phyloP scores from a whole-genome alignment of 768 basidiomycete genomes.

The Artomyces pyxidatus region DNA sequence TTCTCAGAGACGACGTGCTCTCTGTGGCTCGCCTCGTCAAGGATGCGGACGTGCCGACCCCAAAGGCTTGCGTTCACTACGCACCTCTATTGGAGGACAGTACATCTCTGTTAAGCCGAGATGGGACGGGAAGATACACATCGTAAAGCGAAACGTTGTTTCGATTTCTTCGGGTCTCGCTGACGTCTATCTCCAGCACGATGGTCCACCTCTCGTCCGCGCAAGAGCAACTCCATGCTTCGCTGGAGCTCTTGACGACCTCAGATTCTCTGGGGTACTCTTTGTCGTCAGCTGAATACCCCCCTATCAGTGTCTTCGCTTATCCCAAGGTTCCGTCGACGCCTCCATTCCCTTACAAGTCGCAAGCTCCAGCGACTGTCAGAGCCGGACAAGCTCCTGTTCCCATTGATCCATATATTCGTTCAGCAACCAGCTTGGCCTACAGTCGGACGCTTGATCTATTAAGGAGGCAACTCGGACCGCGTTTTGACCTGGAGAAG shows the following conservation, averaged over 20 bases:
- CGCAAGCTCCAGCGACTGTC: slow-evolving; percentile 24
- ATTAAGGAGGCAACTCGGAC: slow-evolving; percentile 30
- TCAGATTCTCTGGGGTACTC: slow-evolving; percentile 17
- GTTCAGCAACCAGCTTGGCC: slow-evolving; percentile 31
- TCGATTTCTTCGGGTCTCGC: background rate
- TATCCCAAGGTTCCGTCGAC: slow-evolving; percentile 29
- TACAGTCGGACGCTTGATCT: slow-evolving; percentile 32
- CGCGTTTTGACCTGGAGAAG: slow-evolving; percentile 36
- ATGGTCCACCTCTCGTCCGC: slow-evolving; percentile 28
- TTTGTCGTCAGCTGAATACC: slow-evolving; percentile 18
- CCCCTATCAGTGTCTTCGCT: slow-evolving; percentile 25
- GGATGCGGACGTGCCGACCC: slow-evolving; percentile 1
- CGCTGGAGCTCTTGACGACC: slow-evolving; percentile 21
- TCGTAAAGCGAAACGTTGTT: slow-evolving; percentile 19
- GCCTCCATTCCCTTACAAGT: slow-evolving; percentile 31
- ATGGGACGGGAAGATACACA: slow-evolving; percentile 16
- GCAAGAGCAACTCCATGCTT: slow-evolving; percentile 28
- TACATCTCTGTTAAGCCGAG: slow-evolving; percentile 22
- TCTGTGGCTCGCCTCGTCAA: slow-evolving; percentile 7
- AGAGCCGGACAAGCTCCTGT: slow-evolving; percentile 15
- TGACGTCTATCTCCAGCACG: slow-evolving; percentile 19
- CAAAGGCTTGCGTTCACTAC: slow-evolving; percentile 29
- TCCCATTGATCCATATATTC: slow-evolving; percentile 25
- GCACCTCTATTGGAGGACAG: slow-evolving; percentile 22
- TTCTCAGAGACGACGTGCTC: slow-evolving; percentile 17